Percentiles rank a stretch among this genome's conserved stretches.
phyloP scores from a whole-genome alignment of 768 basidiomycete genomes.

The Mrakia gelida region DNA sequence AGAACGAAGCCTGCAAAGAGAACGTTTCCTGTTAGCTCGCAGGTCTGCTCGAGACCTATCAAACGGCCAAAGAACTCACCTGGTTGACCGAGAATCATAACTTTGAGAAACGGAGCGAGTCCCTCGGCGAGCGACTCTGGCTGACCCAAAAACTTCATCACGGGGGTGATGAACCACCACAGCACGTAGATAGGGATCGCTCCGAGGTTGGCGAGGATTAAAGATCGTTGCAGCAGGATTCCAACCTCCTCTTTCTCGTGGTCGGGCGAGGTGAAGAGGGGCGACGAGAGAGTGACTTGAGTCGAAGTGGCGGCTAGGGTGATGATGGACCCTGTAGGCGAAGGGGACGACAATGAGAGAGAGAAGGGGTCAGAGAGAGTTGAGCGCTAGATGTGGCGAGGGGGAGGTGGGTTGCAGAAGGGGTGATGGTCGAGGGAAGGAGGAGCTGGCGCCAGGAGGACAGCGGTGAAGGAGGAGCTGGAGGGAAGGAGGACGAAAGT shows the following conservation, averaged over 20 bases:
- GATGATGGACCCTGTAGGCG: not conserved
- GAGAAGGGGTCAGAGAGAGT: no score
- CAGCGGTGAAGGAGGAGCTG: not conserved
- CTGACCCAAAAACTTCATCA: constrained; percentile 62
- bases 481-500: not conserved
- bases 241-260: constrained; percentile 59
- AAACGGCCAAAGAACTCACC: constrained; percentile 53
- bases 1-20: constrained; percentile 48
- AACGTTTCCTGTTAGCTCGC: not conserved
- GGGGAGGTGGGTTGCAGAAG: no score
- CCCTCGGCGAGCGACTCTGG: constrained; percentile 55
- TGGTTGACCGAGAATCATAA: constrained; percentile 62
- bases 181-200: constrained; percentile 59
- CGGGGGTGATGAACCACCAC: constrained; percentile 63
- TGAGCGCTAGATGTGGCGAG: no score
- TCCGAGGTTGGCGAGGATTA: constrained; percentile 60
- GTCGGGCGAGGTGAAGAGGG: constrained; percentile 64
- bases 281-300: constrained; percentile 71
- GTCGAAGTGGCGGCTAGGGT: constrained; percentile 53
- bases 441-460: not conserved
- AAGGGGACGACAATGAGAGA: not conserved
- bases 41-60: not conserved
- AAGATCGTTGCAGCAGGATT: constrained; percentile 65
- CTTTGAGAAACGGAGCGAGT: constrained; percentile 62
- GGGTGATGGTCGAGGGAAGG: not conserved